Percentiles rank a stretch among this genome's conserved stretches.
phyloP scores from a whole-genome alignment of 1,284 basidiomycete species.

The Moesziomyces sp. region DNA sequence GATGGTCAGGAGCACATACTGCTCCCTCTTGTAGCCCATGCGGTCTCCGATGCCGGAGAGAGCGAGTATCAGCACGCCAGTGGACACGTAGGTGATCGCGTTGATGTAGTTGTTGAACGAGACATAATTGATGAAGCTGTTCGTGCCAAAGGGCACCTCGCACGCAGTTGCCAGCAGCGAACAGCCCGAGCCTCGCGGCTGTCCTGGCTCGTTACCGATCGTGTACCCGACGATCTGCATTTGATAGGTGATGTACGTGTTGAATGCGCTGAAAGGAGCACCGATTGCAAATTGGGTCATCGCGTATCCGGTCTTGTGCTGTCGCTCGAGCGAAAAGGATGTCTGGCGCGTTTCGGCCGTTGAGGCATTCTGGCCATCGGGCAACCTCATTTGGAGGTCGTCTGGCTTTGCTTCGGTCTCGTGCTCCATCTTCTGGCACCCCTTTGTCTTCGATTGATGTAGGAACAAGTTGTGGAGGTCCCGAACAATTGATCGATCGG shows the following conservation, averaged over 20 bases:
- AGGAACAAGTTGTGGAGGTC: no score
- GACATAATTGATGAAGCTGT: not conserved
- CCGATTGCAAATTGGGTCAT: no score
- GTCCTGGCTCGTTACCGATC: not conserved
- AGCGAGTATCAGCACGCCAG: constrained; percentile 2
- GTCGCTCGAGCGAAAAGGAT: no score
- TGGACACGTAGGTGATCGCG: constrained; percentile 5
- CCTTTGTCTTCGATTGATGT: no score
- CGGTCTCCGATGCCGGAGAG: constrained; percentile 2
- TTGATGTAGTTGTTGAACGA: constrained; percentile 5
- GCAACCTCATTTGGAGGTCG: no score
- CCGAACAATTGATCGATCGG: no score
- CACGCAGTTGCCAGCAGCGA: not conserved
- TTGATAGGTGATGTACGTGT: not conserved
- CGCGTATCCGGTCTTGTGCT: no score
- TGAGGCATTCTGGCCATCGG: no score
- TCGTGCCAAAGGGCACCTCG: not conserved
- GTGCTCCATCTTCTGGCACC: no score
- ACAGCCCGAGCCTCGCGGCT: not conserved
- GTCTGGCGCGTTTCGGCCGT: no score
- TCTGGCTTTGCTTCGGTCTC: no score
- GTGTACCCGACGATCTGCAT: not conserved
- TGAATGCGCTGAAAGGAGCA: not conserved
- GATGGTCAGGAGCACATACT: constrained; percentile 2
- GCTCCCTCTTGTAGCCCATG: constrained; percentile 4